phyloP scores from a whole-genome alignment of 163 green algal species.

The Chlamydomonas reinhardtii region DNA sequence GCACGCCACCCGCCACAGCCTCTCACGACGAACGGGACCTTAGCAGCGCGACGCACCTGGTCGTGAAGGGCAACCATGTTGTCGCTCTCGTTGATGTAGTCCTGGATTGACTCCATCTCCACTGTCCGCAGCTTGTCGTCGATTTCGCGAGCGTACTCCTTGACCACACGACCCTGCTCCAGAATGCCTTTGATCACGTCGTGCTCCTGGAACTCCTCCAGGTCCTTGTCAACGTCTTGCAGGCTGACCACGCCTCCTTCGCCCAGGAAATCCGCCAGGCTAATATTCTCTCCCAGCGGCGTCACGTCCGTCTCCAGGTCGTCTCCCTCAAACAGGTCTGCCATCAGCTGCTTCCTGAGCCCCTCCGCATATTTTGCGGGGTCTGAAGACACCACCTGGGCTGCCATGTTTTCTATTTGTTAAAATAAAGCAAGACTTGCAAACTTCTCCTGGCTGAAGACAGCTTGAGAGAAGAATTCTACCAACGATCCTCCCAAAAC shows the following conservation, averaged over 20 bases:
- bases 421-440: no score
- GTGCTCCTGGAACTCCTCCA: slow-evolving; percentile 85
- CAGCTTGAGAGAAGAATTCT: no score
- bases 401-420: no score
- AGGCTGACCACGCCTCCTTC: slow-evolving; percentile 53
- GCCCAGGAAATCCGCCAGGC: slow-evolving; percentile 37
- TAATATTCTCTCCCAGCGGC: slow-evolving; percentile 6
- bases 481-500: no score
- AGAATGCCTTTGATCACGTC: slow-evolving; percentile 87
- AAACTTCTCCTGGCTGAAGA: no score
- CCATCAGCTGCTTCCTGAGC: slow-evolving; percentile 47
- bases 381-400: not conserved
- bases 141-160: slow-evolving; percentile 84
- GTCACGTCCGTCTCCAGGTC: slow-evolving; percentile 40
- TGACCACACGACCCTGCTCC: slow-evolving; percentile 78
- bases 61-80: slow-evolving; percentile 90
- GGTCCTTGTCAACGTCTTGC: slow-evolving; percentile 84
- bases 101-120: slow-evolving; percentile 93
- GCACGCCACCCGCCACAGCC: no score
- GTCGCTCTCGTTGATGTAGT: slow-evolving; percentile 92
- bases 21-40: no score
- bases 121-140: slow-evolving; percentile 86
- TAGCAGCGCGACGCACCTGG: slow-evolving; percentile 63
- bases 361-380: slow-evolving; percentile 52
- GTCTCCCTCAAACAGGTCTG: slow-evolving; percentile 56